Evolutionary conservation across 202 grass and related monocot genomes (phyloP).

Genomic region (Alloteropsis angusta): DNA sequence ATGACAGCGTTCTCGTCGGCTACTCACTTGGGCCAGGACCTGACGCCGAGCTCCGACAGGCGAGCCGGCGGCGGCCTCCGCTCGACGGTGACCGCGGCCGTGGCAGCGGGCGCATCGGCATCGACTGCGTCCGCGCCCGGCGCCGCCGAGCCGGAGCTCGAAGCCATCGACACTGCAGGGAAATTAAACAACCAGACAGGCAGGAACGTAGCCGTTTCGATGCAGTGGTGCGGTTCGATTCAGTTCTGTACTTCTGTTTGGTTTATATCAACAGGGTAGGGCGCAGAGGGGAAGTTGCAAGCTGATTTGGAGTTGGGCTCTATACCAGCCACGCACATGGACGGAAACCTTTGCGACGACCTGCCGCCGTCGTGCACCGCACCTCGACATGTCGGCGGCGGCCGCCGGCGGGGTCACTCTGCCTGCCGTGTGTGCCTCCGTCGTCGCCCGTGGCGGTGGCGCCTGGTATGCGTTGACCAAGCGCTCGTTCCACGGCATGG

Average conservation of each 20-base stretch:
- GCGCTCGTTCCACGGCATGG: neutral
- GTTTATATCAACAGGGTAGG: neutral
- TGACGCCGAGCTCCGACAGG: conserved; percentile 27
- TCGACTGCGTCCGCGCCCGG: neutral
- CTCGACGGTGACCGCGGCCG: conserved; percentile 5
- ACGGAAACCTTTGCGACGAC: neutral
- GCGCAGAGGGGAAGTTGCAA: neutral
- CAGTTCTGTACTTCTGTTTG: neutral
- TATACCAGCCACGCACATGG: neutral
- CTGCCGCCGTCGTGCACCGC: conserved; percentile 15
- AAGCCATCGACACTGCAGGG: conserved; percentile 1
- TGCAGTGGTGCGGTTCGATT: neutral
- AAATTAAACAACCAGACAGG: neutral
- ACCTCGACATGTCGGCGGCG: conserved; percentile 7
- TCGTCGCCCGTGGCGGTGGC: neutral
- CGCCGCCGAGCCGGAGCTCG: conserved; percentile 1
- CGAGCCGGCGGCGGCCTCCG: neutral
- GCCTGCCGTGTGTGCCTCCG: neutral
- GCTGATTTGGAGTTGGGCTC: conserved; percentile 9
- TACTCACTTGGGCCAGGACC: conserved; percentile 33
- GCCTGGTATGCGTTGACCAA: neutral
- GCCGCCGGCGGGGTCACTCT: neutral
- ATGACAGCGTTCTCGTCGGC: neutral
- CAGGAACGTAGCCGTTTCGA: neutral
- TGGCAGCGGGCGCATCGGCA: neutral